phyloP scores from a whole-genome alignment of 2,329 filamentous ascomycete genomes.

The Pleurostoma richardsiae region DNA sequence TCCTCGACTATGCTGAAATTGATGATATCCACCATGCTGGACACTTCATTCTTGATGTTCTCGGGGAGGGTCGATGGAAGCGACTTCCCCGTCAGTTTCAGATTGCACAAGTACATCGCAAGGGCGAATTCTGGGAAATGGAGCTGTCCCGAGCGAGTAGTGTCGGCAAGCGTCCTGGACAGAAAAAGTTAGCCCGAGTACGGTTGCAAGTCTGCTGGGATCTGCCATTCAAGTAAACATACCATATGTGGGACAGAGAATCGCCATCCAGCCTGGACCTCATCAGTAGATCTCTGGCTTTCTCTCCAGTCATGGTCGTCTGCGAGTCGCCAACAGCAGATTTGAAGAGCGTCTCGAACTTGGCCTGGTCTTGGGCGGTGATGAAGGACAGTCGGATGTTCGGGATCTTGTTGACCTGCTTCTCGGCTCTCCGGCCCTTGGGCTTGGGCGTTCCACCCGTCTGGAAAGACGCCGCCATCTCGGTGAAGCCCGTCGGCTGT shows the following conservation, averaged over 20 bases:
- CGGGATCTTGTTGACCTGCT: conserved; percentile 69
- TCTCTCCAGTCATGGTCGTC: conserved; percentile 85
- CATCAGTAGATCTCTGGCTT: conserved; percentile 82
- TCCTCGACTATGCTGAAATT: conserved; percentile 88
- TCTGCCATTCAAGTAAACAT: conserved; percentile 16
- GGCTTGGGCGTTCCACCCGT: conserved; percentile 39
- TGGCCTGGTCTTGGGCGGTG: conserved; percentile 87
- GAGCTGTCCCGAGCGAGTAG: conserved; percentile 90
- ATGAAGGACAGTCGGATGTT: conserved; percentile 95
- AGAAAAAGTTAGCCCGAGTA: not conserved
- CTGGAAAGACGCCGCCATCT: conserved; percentile 65
- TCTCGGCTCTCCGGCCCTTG: conserved; percentile 40
- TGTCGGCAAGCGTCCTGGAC: conserved; percentile 81
- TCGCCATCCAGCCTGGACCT: conserved; percentile 85
- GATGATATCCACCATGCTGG: conserved; percentile 99
- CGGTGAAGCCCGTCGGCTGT: conserved; percentile 59
- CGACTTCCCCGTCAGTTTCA: conserved; percentile 82
- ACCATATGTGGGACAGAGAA: conserved; percentile 91
- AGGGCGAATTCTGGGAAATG: conserved; percentile 97
- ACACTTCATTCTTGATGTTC: conserved; percentile 90
- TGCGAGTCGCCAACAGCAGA: conserved; percentile 82
- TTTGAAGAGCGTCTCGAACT: conserved; percentile 97
- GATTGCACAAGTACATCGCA: conserved; percentile 96
- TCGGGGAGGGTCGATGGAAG: conserved; percentile 74
- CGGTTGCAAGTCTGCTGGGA: not conserved